Evolutionary conservation across 1,284 basidiomycete genomes (phyloP), one percentile per base, ranked within the genome.

Genomic region (Ceratobasidium sp.): DNA sequence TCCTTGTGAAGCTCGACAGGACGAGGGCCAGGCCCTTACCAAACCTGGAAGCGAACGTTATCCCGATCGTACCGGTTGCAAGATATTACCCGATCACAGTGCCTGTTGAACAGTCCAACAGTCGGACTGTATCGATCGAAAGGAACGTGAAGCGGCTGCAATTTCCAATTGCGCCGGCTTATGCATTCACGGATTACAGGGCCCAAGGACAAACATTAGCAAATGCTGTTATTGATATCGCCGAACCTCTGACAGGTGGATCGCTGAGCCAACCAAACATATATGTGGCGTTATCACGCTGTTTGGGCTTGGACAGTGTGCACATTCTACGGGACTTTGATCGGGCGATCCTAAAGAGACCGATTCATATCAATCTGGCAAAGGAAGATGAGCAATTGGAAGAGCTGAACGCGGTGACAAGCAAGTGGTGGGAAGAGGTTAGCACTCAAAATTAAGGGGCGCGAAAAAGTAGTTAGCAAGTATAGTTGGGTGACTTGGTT

Each of bases 41-140:
- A 7, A 61, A 40, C 15, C 18, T 80, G 12, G 63, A 46, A 20
- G 15, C 12, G 6, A 64, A 72, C 1, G 49, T 79, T 9, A 26
- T 79, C n/a, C 78, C 79, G 69, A n/a, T 69, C 0, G 78, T 80
- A 44, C 81, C 83, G 46, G 49, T 13, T 7, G 49, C 33, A 10
- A 46, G 55, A n/a, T 58, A 58, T n/a, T 46, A 61, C 61, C 18
- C 28, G 7, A 76, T 77, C 2, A 68, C 23, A 66, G n/a, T 79
- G 2, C 5, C 9, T 6, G 15, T 46, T 18, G 46, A n/a, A 18
- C 68, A 75, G 77, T 26, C 42, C 2, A 40, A n/a, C n/a, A 67
- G 77, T 10, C 33, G 60, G n/a, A 18, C 26, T 10, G 23, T 60
- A n/a, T 49, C 63, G 66, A 53, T 77, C 12, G 68, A 46, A 12